Base-by-base conservation (phyloP, 2,329 filamentous ascomycete genomes). In the Sporothrix globosa region DNA sequence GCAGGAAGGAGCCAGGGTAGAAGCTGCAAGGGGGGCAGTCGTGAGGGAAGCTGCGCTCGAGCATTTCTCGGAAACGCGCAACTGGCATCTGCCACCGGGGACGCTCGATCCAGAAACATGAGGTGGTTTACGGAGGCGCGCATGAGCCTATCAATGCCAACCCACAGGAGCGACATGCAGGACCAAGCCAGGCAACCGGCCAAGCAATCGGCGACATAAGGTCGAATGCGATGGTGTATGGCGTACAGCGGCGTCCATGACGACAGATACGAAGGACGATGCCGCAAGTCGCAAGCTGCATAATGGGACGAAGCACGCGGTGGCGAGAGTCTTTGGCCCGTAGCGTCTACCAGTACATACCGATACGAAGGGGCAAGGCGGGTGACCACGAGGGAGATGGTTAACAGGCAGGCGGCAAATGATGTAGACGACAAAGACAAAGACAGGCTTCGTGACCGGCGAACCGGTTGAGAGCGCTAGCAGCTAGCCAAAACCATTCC, bases 401-500 rank as follows among this genome's bases (percentile, higher is more conserved):
- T 10, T 24, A 61, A 27, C 58, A 61, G 58, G 39, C 41, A 61
- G n/a, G 10, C 39, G 58, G 11, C 7, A 5, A 10, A 63, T 5
- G 9, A n/a, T 61, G 44, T 9, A 10, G 14, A 17, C 14, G 44
- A 48, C 19, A 53, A 19, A 60, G 17, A 44, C 60, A 63, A 63
- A 63, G 34, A 24, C 56, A n/a, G 60, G 1, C 41, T 27, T 46
- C 4, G 41, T 63, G 24, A 24, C 61, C 44, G 24, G 61, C 24
- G 24, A 34, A 46, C 58, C n/a, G 27, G 58, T 19, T 27, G 58
- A 27, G 27, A 17, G 41, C 61, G 17, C 61, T 65, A 65, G 24
- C 44, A n/a, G 17, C 63, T 52, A 66, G 63, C 27, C 63, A 34
- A 66, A 66, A 66, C 63, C 63, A 52, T 46, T 41, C 63, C 63